phyloP scores from a whole-genome alignment of 257 asterid genomes.

The Nicotiana paniculata region DNA sequence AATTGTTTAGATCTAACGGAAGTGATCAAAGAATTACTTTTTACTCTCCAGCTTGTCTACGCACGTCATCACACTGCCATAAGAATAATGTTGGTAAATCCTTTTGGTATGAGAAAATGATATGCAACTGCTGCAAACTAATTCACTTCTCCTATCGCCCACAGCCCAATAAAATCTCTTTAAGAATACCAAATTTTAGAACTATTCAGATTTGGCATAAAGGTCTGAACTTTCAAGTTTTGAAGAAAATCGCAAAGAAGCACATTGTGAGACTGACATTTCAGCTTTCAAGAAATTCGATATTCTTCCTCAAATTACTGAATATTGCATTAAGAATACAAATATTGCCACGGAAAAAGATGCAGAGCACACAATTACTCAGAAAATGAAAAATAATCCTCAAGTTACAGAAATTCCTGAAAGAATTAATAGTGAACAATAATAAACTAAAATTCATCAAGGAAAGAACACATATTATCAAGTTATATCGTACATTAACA shows the following conservation, averaged over 20 bases:
- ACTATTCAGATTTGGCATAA: neutral
- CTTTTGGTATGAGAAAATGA: neutral
- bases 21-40: neutral
- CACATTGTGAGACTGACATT: neutral
- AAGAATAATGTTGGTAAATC: neutral
- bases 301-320: neutral
- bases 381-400: too few species aligned
- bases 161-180: neutral
- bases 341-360: neutral
- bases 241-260: neutral
- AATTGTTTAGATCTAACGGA: neutral
- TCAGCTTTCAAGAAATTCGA: neutral
- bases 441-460: neutral
- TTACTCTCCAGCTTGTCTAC: neutral
- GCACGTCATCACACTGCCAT: neutral
- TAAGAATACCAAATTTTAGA: neutral
- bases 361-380: neutral
- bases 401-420: too few species aligned
- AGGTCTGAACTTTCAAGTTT: neutral
- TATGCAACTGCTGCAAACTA: neutral
- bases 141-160: neutral
- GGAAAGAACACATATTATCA: neutral
- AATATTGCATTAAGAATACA: neutral
- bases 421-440: too few species aligned
- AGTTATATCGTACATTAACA: neutral